Conservation (phyloP, 352 stramenopile species). For the Pythium brachiatum region DNA sequence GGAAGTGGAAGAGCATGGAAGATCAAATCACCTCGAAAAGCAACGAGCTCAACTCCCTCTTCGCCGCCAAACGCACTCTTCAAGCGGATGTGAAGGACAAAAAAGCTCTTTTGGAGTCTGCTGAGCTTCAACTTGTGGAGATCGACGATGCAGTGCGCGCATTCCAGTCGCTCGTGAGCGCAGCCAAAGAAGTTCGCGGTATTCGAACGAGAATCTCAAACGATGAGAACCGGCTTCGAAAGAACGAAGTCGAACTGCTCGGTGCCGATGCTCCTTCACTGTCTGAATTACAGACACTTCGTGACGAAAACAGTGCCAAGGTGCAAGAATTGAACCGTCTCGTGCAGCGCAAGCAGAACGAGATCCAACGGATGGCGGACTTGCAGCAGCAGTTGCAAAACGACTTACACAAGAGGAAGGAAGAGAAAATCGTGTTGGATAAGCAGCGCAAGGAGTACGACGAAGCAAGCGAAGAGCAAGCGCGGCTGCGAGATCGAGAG, state of each 20-base stretch:
- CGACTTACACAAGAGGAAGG: constrained; percentile 55
- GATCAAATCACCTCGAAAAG: constrained; percentile 43
- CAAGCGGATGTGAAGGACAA: constrained; percentile 59
- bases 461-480: constrained; percentile 44
- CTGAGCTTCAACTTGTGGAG: constrained; percentile 23
- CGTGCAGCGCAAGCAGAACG: constrained; percentile 51
- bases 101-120: constrained; percentile 36
- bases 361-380: constrained; percentile 45
- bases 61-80: constrained; percentile 37
- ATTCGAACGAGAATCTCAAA: constrained; percentile 28
- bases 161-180: constrained; percentile 32
- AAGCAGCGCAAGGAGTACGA: constrained; percentile 56
- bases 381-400: constrained; percentile 56
- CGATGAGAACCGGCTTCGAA: constrained; percentile 40
- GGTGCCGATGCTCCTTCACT: constrained; percentile 38
- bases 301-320: constrained; percentile 50
- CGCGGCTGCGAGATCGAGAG: constrained; percentile 50
- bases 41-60: constrained; percentile 47
- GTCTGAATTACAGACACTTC: constrained; percentile 35
- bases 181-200: constrained; percentile 33
- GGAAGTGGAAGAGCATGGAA: constrained; percentile 57
- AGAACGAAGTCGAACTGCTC: constrained; percentile 28
- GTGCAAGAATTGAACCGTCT: constrained; percentile 49
- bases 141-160: constrained; percentile 31
- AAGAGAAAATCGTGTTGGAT: constrained; percentile 53